Percentiles rank a stretch among this genome's conserved stretches.
Conservation (phyloP, 1,284 basidiomycete genomes). For the Melanopsichium pennsylvanicum region DNA sequence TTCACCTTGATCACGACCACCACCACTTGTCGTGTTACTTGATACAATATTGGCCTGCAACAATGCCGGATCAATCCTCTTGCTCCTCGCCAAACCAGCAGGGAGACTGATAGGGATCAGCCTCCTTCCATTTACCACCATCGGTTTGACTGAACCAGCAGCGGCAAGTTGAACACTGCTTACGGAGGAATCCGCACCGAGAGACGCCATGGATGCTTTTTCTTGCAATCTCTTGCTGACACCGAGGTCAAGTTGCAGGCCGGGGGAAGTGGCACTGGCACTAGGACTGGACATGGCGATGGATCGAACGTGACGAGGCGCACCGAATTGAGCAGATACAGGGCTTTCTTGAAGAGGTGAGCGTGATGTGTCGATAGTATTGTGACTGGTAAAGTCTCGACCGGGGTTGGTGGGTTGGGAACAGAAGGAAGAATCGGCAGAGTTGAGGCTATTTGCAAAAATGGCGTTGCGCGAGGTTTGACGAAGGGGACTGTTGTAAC, state of each 20-base stretch:
- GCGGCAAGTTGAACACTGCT: conserved; percentile 21
- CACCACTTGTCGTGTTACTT: no score
- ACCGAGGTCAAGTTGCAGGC: conserved; percentile 16
- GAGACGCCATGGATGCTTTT: conserved; percentile 23
- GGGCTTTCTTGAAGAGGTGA: conserved; percentile 19
- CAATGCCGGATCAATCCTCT: conserved; percentile 24
- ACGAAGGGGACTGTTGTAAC: conserved; percentile 22
- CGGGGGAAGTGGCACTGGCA: conserved; percentile 4
- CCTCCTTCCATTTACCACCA: conserved; percentile 35
- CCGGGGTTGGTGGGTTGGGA: conserved; percentile 30
- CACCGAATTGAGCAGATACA: conserved; percentile 11
- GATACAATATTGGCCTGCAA: conserved; percentile 16
- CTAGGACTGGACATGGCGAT: not conserved
- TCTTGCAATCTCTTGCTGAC: conserved; percentile 12
- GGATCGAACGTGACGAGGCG: conserved; percentile 10
- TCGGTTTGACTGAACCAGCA: no score
- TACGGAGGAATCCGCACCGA: conserved; percentile 17
- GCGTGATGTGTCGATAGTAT: not conserved
- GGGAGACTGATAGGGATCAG: conserved; percentile 42
- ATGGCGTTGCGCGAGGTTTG: conserved; percentile 5
- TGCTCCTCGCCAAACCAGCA: conserved; percentile 21
- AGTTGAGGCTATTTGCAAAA: conserved; percentile 17
- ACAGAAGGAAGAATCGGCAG: conserved; percentile 33
- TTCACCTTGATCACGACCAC: not conserved
- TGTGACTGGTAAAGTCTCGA: not conserved